A percentile compares a stretch with the other conserved stretches of the same genome.
Conservation (phyloP, 768 basidiomycete species). For the Leccinum barrowsii region DNA sequence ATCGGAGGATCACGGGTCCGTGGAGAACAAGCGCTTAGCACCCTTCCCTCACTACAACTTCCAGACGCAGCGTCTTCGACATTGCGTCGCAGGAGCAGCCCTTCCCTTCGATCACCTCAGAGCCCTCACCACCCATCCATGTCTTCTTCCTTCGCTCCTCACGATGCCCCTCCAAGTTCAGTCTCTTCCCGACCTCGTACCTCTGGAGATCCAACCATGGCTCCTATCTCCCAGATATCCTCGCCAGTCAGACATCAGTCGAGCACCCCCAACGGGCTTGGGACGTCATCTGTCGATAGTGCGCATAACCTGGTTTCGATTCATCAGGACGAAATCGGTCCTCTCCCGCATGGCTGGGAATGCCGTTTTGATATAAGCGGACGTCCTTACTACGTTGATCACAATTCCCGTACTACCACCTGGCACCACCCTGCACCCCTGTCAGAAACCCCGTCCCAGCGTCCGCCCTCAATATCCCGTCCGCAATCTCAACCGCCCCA, state of each 20-base stretch:
- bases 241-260: conserved; percentile 12
- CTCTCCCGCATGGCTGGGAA: conserved; percentile 81
- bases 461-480: conserved; percentile 10
- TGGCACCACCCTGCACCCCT: conserved; percentile 57
- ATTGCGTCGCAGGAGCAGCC: conserved; percentile 22
- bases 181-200: conserved; percentile 13
- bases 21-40: conserved; percentile 13
- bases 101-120: conserved; percentile 23
- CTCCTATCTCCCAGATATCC: conserved; percentile 11
- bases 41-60: conserved; percentile 16
- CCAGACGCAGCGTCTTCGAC: conserved; percentile 10
- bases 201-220: conserved; percentile 13
- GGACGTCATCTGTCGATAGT: not conserved
- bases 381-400: conserved; percentile 84
- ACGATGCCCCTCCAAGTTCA: conserved; percentile 8
- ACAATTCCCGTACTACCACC: conserved; percentile 74
- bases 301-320: conserved; percentile 13
- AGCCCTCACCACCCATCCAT: conserved; percentile 15
- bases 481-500: conserved; percentile 23
- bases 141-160: conserved; percentile 18
- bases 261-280: conserved; percentile 8
- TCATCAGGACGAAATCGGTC: conserved; percentile 56
- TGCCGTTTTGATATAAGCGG: conserved; percentile 64
- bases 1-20: conserved; percentile 20
- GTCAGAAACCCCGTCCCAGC: conserved; percentile 23